A percentile compares a stretch with the other conserved stretches of the same genome.
Conservation (phyloP, 2,329 filamentous ascomycete species). For the Pseudogymnoascus sp. region DNA sequence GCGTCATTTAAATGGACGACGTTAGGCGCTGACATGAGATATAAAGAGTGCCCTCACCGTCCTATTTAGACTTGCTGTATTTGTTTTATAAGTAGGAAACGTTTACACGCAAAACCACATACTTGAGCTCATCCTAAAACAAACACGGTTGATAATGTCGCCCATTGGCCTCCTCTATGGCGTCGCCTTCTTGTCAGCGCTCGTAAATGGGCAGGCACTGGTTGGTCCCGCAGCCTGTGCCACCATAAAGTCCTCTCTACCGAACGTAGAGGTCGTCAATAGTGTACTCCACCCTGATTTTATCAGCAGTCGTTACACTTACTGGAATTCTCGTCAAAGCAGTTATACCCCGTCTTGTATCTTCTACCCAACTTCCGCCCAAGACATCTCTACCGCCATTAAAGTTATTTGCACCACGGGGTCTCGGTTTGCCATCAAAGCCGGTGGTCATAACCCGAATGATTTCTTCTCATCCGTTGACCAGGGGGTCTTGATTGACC, state of each 20-base stretch:
- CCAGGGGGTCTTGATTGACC: not conserved
- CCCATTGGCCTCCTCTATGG: conserved; percentile 4
- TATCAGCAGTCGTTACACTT: not conserved
- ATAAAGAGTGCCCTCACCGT: not conserved
- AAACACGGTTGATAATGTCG: not conserved
- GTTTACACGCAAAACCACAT: not conserved
- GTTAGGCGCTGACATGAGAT: not conserved
- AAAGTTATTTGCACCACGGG: conserved; percentile 1
- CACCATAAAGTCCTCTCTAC: not conserved
- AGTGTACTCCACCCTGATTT: not conserved
- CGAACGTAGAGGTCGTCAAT: not conserved
- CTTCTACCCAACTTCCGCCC: conserved; percentile 14
- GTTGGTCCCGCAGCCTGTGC: not conserved
- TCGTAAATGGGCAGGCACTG: not conserved
- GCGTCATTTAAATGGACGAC: not conserved
- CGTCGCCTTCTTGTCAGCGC: not conserved
- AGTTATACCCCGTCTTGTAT: conserved; percentile 16
- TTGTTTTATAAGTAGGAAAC: not conserved
- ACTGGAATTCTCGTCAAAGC: conserved; percentile 17
- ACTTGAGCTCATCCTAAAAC: not conserved
- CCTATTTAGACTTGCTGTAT: not conserved
- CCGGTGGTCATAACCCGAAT: conserved; percentile 27
- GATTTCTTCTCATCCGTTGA: not conserved
- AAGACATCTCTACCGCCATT: conserved; percentile 18
- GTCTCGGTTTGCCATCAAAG: conserved; percentile 28